Percentiles rank a stretch among this genome's conserved stretches.
Conservation (phyloP, 257 asterid species). For the Lycium barbarum region DNA sequence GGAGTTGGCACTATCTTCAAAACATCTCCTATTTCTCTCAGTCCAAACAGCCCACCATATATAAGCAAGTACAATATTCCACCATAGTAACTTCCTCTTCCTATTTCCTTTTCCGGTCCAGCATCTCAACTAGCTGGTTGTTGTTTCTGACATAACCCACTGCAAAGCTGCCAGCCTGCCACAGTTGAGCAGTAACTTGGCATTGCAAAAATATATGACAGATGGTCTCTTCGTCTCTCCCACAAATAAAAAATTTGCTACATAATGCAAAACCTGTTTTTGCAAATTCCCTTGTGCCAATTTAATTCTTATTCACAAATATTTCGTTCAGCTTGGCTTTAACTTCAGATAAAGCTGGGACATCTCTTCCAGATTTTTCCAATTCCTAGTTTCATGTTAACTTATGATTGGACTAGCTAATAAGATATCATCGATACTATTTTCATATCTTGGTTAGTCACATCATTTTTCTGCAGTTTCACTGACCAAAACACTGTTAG, state of each 20-base stretch:
- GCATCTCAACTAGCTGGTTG: not conserved
- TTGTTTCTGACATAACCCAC: not conserved
- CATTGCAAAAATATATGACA: not conserved
- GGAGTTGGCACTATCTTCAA: not conserved
- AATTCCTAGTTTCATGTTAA: constrained; percentile 16
- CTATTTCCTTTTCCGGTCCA: constrained; percentile 6
- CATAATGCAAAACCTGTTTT: not conserved
- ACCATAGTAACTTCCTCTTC: constrained; percentile 1
- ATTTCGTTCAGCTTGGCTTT: not conserved
- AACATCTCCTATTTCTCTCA: not conserved
- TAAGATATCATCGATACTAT: not conserved
- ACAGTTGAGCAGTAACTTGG: not conserved
- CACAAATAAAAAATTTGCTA: not conserved
- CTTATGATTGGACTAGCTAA: constrained; percentile 18
- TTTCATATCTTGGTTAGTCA: constrained; percentile 33
- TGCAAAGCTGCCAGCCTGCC: not conserved
- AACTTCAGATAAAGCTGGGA: not conserved
- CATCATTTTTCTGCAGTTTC: constrained; percentile 42
- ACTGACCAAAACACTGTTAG: constrained; percentile 64
- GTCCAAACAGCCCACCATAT: not conserved
- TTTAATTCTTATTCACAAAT: not conserved
- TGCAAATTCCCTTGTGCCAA: not conserved
- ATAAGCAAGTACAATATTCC: not conserved
- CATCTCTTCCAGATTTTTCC: constrained; percentile 25
- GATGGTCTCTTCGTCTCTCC: not conserved